Evolutionary conservation across 805 yeast genomes (phyloP), one percentile per base, ranked within the genome.

Genomic region (Candida berthetii): DNA sequence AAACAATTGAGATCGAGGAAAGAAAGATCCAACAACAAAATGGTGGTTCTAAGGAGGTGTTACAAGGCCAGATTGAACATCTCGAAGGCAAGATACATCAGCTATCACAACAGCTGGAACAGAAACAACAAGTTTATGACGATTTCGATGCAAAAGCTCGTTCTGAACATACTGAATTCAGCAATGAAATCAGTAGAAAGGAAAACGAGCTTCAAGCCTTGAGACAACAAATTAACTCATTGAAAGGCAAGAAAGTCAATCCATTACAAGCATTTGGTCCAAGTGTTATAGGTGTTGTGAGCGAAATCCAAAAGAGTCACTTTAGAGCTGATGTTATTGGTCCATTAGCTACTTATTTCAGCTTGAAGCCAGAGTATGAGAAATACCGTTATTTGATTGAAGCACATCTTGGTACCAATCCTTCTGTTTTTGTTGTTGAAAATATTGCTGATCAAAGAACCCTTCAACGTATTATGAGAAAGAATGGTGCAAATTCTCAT

Each of bases 261-360:
- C 52, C 55, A 4, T 28, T 53, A 1, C 28, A 20, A 2, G 31
- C 39, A 1, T 55, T 35, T 31, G 41, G 36, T 1, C 7, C 13
- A 5, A 9, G 47, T 11, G 35, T 15, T 28, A 22, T n/a, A n/a
- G 9, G 24, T 7, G 48, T 43, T 10, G 39, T 45, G 0, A 10
- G 14, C 2, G 49, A 42, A 0, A 41, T 53, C 4, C 49, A 56
- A 2, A 64, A 64, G 13, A 37, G 48, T 0, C 51, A 60, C 14
- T 80, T 75, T 69, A 69, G 68, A 15, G 51, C 58, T 2, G 54
- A 53, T 29, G 95, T 96, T 0, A 59, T 82, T 15, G 98, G 98
- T 0, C 99, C 99, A 0, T 47, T 91, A 2, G 96, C 96, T 1
- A 48, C 68, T 3, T 63, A 64, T 44, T 66, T 88, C 3, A 66